Percentiles rank a stretch among this genome's conserved stretches.
Evolutionary conservation across 2,329 filamentous ascomycete genomes (phyloP).

Genomic region (Colletotrichum noveboracense): DNA sequence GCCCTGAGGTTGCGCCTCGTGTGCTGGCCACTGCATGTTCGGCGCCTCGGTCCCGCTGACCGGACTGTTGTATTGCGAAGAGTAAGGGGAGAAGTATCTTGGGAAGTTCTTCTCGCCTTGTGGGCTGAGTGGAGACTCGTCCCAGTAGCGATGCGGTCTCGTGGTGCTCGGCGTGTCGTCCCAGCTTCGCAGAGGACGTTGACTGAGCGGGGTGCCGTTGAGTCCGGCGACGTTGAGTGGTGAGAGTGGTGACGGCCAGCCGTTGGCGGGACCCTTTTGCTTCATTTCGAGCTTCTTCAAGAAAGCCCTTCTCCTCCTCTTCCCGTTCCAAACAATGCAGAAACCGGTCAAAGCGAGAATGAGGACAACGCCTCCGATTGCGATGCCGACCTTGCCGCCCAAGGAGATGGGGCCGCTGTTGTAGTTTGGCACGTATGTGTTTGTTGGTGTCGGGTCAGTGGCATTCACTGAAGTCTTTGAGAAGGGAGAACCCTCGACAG

Average conservation of each 20-base stretch:
- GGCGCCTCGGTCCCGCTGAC: conserved; percentile 37
- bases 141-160: conserved; percentile 57
- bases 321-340: conserved; percentile 61
- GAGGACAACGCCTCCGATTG: conserved; percentile 53
- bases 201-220: conserved; percentile 25
- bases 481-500: conserved; percentile 58
- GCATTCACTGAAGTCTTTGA: conserved; percentile 52
- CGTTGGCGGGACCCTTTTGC: conserved; percentile 36
- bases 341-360: conserved; percentile 55
- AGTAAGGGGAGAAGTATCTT: conserved; percentile 64
- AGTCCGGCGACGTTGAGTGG: conserved; percentile 28
- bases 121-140: conserved; percentile 51
- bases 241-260: conserved; percentile 47
- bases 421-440: conserved; percentile 44
- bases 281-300: conserved; percentile 50
- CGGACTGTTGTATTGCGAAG: conserved; percentile 52
- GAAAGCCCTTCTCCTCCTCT: conserved; percentile 57
- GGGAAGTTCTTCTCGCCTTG: conserved; percentile 43
- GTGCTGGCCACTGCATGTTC: conserved; percentile 40
- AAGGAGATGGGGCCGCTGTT: conserved; percentile 52
- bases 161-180: conserved; percentile 62
- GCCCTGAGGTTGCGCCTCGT: conserved; percentile 15
- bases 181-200: conserved; percentile 48
- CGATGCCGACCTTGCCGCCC: conserved; percentile 64
- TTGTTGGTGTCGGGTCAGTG: conserved; percentile 50